These are phyloP conservation scores for Selaginella tamariscina DNA, from an alignment of 75 land plant species.

Conservation along the genomic window DNA sequence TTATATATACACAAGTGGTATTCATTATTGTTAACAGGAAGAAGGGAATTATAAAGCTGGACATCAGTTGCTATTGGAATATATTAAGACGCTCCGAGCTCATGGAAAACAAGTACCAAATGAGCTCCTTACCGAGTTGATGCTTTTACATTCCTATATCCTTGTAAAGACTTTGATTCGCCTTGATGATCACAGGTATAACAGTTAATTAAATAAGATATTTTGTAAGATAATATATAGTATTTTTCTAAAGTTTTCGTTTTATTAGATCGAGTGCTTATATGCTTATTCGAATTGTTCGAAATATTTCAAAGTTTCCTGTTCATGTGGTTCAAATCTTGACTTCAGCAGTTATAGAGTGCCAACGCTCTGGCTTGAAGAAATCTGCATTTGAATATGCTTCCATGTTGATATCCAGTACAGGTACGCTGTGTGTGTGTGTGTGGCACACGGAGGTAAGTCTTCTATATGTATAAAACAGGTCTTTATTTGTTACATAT, in stretches of 20 bases:
- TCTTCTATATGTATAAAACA: neutral
- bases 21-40: constrained; percentile 13
- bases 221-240: neutral
- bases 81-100: constrained; percentile 11
- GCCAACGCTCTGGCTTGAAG: constrained; percentile 27
- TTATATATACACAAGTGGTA: neutral
- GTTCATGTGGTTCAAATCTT: constrained; percentile 30
- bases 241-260: neutral
- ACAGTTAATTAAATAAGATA: neutral
- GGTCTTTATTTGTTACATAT: neutral
- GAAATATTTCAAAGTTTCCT: constrained; percentile 27
- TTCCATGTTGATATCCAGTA: constrained; percentile 28
- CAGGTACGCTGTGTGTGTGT: constrained; percentile 7
- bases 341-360: constrained; percentile 32
- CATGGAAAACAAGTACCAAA: constrained; percentile 7
- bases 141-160: constrained; percentile 29
- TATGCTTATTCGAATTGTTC: constrained; percentile 25
- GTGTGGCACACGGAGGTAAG: neutral
- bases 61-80: constrained; percentile 26
- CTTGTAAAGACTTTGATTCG: constrained; percentile 25
- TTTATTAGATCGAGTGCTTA: constrained; percentile 23
- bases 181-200: constrained; percentile 25
- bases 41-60: constrained; percentile 29
- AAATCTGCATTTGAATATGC: constrained; percentile 29
- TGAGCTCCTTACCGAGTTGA: constrained; percentile 18